Evolutionary conservation across 2,329 filamentous ascomycete genomes (phyloP).

Genomic region (Plenodomus tracheiphilus): DNA sequence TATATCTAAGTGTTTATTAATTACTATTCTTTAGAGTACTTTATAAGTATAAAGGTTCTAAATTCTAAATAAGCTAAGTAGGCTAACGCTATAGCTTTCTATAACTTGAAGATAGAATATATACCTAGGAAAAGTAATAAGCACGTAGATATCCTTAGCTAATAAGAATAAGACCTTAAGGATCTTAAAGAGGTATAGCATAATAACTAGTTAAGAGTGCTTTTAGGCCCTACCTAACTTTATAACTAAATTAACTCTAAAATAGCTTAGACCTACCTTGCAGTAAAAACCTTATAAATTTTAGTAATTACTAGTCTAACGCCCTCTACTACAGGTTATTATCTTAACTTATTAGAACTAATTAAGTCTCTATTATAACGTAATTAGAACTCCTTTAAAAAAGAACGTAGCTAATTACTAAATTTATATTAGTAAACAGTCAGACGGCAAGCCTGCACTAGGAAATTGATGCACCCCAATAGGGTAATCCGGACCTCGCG

Average conservation of each 20-base stretch:
- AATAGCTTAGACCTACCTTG: not conserved
- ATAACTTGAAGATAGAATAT: slow-evolving; percentile 1
- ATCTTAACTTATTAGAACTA: no score
- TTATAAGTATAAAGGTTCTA: not conserved
- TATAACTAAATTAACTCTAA: not conserved
- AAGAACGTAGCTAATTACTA: no score
- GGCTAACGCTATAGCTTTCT: not conserved
- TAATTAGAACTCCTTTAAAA: no score
- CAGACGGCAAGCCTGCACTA: no score
- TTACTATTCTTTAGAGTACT: not conserved
- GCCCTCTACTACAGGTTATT: no score
- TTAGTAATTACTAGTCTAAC: no score
- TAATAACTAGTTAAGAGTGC: not conserved
- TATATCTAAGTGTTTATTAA: not conserved
- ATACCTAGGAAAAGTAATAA: not conserved
- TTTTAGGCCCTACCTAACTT: not conserved
- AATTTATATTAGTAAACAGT: no score
- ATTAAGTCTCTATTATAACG: no score
- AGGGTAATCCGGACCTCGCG: no score
- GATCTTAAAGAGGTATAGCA: not conserved
- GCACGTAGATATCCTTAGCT: slow-evolving; percentile 2
- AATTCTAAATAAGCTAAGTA: not conserved
- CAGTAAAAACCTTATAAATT: not conserved
- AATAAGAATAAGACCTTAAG: not conserved
- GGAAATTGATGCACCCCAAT: no score